Percentiles rank a stretch among this genome's conserved stretches.
Conservation (phyloP, 495 filamentous ascomycete species). For the Neurospora sp. region DNA sequence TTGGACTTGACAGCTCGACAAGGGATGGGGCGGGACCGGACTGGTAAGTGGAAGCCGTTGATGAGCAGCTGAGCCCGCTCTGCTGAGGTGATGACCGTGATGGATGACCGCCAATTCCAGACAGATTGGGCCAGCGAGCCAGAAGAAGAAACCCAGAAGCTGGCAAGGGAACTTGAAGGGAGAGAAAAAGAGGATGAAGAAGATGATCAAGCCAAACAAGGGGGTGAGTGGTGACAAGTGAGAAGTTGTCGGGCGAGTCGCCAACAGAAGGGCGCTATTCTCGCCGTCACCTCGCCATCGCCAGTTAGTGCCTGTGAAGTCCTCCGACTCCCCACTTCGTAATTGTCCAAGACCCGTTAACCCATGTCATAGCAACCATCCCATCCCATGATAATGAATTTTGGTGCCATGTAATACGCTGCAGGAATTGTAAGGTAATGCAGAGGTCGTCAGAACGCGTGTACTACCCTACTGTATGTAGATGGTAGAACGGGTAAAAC, state of each 20-base stretch:
- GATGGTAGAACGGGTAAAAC: background rate
- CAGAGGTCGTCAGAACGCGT: background rate
- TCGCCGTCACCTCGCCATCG: conserved; percentile 12
- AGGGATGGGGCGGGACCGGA: background rate
- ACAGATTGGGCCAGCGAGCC: background rate
- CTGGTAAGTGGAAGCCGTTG: background rate
- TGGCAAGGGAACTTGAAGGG: background rate
- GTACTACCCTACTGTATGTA: background rate
- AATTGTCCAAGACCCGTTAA: conserved; percentile 21
- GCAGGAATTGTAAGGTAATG: background rate
- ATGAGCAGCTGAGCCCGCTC: background rate
- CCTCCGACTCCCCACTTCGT: conserved; percentile 11
- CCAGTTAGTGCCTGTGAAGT: conserved; percentile 13
- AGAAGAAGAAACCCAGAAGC: background rate
- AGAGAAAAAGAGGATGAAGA: background rate
- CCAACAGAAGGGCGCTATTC: conserved; percentile 13
- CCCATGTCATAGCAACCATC: background rate
- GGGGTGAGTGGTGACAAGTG: background rate
- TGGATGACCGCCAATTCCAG: background rate
- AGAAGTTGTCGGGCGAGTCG: background rate
- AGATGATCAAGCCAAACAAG: background rate
- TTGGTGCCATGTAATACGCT: background rate
- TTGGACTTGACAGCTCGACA: background rate
- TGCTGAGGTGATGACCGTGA: background rate
- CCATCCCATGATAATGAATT: background rate